phyloP scores from a whole-genome alignment of 1,284 basidiomycete genomes.

The Termitomyces sp. region DNA sequence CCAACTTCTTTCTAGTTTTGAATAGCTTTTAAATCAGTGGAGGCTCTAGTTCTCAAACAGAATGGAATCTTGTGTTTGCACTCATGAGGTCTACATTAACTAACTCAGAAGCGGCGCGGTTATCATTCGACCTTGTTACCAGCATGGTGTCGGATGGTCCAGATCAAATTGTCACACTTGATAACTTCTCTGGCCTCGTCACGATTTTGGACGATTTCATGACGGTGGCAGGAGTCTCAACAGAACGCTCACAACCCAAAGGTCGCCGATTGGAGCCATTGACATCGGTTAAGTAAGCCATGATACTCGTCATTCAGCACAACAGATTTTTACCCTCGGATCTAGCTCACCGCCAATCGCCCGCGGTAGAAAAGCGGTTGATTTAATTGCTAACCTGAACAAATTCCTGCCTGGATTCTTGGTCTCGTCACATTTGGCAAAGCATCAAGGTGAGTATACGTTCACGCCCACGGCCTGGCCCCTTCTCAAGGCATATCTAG shows the following conservation, averaged over 20 bases:
- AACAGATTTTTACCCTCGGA: background rate
- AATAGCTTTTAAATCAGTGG: background rate
- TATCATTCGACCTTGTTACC: constrained; percentile 75
- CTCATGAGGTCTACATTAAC: constrained; percentile 83
- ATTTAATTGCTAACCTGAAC: constrained; percentile 72
- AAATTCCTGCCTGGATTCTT: constrained; percentile 57
- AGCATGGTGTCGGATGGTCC: constrained; percentile 57
- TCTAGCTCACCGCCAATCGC: constrained; percentile 70
- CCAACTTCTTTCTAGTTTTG: background rate
- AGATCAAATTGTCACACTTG: constrained; percentile 58
- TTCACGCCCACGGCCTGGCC: constrained; percentile 8
- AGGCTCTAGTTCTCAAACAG: constrained; percentile 72
- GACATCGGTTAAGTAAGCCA: constrained; percentile 48
- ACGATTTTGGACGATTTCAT: constrained; percentile 87
- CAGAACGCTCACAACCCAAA: constrained; percentile 52
- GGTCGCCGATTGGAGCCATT: constrained; percentile 49
- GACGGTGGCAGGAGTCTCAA: constrained; percentile 58
- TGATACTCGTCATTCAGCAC: background rate
- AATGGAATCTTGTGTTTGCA: constrained; percentile 92
- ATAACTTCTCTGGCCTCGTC: constrained; percentile 82
- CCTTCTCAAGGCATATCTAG: constrained; percentile 35
- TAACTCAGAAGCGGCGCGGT: constrained; percentile 84
- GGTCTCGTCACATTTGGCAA: constrained; percentile 40
- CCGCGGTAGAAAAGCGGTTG: constrained; percentile 79
- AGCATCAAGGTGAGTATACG: constrained; percentile 41